Evolutionary conservation across 495 filamentous ascomycete species (phyloP), one percentile per base, ranked within the genome.

Genomic region (Penicillium verhagenii): DNA sequence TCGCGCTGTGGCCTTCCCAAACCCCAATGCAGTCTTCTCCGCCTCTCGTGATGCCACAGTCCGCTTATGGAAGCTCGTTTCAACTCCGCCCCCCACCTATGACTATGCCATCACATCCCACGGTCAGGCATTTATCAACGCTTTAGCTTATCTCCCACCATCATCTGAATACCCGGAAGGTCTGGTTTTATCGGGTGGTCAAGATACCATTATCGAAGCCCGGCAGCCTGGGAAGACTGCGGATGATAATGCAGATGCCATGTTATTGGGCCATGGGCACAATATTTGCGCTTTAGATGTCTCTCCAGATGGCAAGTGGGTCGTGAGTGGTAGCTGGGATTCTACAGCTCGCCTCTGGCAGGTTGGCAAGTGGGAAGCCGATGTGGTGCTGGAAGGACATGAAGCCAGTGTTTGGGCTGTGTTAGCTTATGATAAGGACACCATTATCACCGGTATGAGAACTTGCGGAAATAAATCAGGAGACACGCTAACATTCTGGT

Each of bases 291-390:
- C 92, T 1, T 70, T 99, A 25, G 91, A 96, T 65, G 85, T 88
- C 5, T 85, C 82, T 39, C 78, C 84, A 6, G 83, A 87, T 48
- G 84, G 83, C 2, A 80, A 71, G 16, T 86, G 82, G 65, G 79
- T 97, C 47, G 85, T 96, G 38, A 97, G 92, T 63, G 94, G 91
- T n/a, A 87, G 91, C 67, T 99, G 95, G 95, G 95, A 99, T 68
- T 81, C 82, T 35, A 86, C 91, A 33, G 90, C 88, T 11, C 83
- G 89, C 26, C 64, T 96, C 52, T 97, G 90, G 90, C 76, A 63
- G 42, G 69, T 88, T 29, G 83, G 84, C 7, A 87, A 86, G 56
- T 96, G 88, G 89, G 90, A 91, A 65, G 80, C 76, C 13, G 78
- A 86, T 47, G 79, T 84, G 18, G 71, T 89, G 20, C 77, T 97